These are phyloP conservation scores for Priceomyces haplophilus DNA, from an alignment of 805 yeast genomes.

Conservation along the genomic window DNA sequence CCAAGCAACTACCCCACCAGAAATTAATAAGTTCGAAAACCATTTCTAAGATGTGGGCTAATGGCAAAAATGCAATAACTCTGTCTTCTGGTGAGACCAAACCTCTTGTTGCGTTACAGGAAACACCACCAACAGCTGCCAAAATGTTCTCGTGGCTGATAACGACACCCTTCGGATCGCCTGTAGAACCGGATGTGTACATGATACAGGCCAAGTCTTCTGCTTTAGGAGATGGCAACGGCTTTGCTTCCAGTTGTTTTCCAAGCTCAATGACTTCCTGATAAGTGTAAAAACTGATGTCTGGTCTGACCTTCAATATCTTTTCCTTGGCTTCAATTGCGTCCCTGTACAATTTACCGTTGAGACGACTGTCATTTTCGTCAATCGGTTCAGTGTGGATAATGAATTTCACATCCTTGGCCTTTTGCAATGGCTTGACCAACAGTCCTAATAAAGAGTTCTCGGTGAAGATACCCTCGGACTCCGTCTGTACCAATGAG, in stretches of 20 bases:
- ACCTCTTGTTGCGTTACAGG: constrained; percentile 54
- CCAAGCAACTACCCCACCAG: constrained; percentile 87
- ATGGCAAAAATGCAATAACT: constrained; percentile 83
- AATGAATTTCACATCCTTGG: constrained; percentile 59
- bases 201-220: constrained; percentile 69
- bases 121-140: constrained; percentile 84
- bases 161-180: constrained; percentile 82
- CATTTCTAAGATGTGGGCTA: constrained; percentile 94
- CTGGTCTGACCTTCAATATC: constrained; percentile 69
- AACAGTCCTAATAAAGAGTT: constrained; percentile 66
- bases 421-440: constrained; percentile 66
- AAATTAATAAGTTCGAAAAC: constrained; percentile 76
- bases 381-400: constrained; percentile 67
- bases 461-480: constrained; percentile 80
- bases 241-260: constrained; percentile 39
- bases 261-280: constrained; percentile 71
- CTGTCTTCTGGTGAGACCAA: constrained; percentile 59
- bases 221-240: constrained; percentile 47
- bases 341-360: constrained; percentile 55
- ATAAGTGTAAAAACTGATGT: constrained; percentile 61
- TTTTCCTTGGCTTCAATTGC: constrained; percentile 59
- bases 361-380: constrained; percentile 58
- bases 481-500: constrained; percentile 78
- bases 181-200: constrained; percentile 88
- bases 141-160: constrained; percentile 64